A percentile compares a stretch with the other conserved stretches of the same genome.
These are phyloP conservation scores for Auxenochlorella protothecoides DNA, from an alignment of 139 green algal genomes.

Conservation along the genomic window DNA sequence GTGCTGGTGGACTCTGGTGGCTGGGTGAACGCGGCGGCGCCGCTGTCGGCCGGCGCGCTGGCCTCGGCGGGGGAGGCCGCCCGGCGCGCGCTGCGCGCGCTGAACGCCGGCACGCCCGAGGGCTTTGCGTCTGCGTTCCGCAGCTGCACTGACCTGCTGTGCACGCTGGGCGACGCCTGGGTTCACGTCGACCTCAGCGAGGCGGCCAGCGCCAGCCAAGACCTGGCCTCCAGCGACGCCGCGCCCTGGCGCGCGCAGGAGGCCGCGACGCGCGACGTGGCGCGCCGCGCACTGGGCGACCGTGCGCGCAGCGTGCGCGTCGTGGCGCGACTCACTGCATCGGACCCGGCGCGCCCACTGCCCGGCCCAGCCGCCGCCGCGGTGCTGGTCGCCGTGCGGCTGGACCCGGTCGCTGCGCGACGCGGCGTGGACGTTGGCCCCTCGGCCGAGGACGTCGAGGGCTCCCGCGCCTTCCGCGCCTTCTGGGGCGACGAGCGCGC, in stretches of 20 bases:
- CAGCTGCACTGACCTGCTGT: neutral
- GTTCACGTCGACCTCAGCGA: conserved; percentile 21
- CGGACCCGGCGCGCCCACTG: too few relatives aligned
- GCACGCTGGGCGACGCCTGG: conserved; percentile 46
- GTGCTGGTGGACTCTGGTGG: conserved; percentile 54
- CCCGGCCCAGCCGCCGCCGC: too few relatives aligned
- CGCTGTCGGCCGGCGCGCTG: conserved; percentile 27
- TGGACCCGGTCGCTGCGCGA: conserved; percentile 33
- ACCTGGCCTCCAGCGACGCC: too few relatives aligned
- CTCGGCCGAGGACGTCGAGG: conserved; percentile 32
- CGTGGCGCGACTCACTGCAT: too few relatives aligned
- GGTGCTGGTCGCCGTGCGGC: neutral
- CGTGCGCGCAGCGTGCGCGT: too few relatives aligned
- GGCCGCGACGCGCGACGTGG: too few relatives aligned
- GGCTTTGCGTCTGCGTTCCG: conserved; percentile 45
- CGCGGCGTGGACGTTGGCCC: conserved; percentile 62
- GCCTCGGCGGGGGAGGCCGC: conserved; percentile 22
- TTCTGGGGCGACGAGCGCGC: conserved; percentile 60
- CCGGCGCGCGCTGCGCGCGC: conserved; percentile 25
- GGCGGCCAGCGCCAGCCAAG: too few relatives aligned
- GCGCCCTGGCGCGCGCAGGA: too few relatives aligned
- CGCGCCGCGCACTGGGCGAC: too few relatives aligned
- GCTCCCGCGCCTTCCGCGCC: conserved; percentile 44
- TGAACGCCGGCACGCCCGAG: conserved; percentile 36
- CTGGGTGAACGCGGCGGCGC: conserved; percentile 49